These are phyloP conservation scores for Coniochaeta pulveracea DNA, from an alignment of 2,329 filamentous ascomycete genomes.

Conservation along the genomic window DNA sequence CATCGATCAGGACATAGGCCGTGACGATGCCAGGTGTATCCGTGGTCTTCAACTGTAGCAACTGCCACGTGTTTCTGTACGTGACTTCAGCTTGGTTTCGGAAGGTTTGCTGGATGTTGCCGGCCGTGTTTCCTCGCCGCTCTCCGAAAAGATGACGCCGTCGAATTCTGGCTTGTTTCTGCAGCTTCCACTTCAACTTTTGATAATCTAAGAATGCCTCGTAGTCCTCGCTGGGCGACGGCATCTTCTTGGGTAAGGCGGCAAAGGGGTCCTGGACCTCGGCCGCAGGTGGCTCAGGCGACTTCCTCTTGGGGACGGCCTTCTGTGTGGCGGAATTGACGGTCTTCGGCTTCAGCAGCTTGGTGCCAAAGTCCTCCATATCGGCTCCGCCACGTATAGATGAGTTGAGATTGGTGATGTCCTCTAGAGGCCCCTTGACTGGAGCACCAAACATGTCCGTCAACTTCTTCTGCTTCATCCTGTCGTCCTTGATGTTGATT, in stretches of 20 bases:
- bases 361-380: constrained; percentile 71
- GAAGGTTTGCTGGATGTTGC: constrained; percentile 60
- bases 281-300: constrained; percentile 48
- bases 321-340: constrained; percentile 45
- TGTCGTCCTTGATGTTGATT: constrained; percentile 93
- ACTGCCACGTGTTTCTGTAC: constrained; percentile 90
- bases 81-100: constrained; percentile 83
- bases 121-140: constrained; percentile 54
- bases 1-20: constrained; percentile 86
- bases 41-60: constrained; percentile 75
- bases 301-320: constrained; percentile 58
- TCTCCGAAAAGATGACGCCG: constrained; percentile 91
- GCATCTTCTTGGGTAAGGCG: constrained; percentile 72
- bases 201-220: constrained; percentile 82
- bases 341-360: constrained; percentile 54
- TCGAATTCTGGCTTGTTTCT: constrained; percentile 78
- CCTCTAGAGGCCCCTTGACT: constrained; percentile 56
- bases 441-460: constrained; percentile 64
- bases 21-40: constrained; percentile 77
- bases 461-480: constrained; percentile 97
- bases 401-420: constrained; percentile 53
- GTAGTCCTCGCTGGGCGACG: constrained; percentile 77
- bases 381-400: constrained; percentile 44
- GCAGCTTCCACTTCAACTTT: constrained; percentile 98
- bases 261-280: constrained; percentile 69